These are phyloP conservation scores for Endoconidiophora polonica DNA, from an alignment of 2,329 filamentous ascomycete genomes.

Conservation along the genomic window DNA sequence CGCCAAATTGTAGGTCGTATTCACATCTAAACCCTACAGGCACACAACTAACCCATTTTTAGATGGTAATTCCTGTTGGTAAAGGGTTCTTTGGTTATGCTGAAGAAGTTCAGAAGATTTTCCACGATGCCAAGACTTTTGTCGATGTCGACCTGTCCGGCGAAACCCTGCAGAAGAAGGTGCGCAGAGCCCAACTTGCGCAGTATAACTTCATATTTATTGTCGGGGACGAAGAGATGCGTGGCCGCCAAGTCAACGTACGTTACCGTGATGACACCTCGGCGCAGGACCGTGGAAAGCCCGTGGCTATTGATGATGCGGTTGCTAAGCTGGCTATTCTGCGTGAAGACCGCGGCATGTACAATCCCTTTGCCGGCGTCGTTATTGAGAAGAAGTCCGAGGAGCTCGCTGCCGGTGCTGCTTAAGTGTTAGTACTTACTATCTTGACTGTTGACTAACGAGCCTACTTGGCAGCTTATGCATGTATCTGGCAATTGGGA, in stretches of 20 bases:
- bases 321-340: constrained; percentile 37
- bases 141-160: constrained; percentile 39
- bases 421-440: background rate
- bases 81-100: constrained; percentile 57
- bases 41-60: no score
- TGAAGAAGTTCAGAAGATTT: constrained; percentile 51
- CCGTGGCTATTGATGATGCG: constrained; percentile 38
- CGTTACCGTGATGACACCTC: constrained; percentile 47
- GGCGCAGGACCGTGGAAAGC: constrained; percentile 43
- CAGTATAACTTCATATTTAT: constrained; percentile 77
- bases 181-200: constrained; percentile 60
- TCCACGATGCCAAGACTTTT: constrained; percentile 52
- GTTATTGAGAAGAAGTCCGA: constrained; percentile 5
- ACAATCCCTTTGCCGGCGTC: constrained; percentile 14
- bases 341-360: constrained; percentile 25
- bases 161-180: constrained; percentile 82
- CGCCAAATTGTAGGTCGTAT: constrained; percentile 41
- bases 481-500: background rate
- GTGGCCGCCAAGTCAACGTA: constrained; percentile 43
- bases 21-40: no score
- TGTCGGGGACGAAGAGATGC: constrained; percentile 44
- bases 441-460: background rate
- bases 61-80: constrained; percentile 54
- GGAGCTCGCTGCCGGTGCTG: constrained; percentile 1
- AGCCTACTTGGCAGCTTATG: background rate